Evolutionary conservation across 768 basidiomycete genomes (phyloP), one percentile per base, ranked within the genome.

Genomic region (Pleurotus platypus): DNA sequence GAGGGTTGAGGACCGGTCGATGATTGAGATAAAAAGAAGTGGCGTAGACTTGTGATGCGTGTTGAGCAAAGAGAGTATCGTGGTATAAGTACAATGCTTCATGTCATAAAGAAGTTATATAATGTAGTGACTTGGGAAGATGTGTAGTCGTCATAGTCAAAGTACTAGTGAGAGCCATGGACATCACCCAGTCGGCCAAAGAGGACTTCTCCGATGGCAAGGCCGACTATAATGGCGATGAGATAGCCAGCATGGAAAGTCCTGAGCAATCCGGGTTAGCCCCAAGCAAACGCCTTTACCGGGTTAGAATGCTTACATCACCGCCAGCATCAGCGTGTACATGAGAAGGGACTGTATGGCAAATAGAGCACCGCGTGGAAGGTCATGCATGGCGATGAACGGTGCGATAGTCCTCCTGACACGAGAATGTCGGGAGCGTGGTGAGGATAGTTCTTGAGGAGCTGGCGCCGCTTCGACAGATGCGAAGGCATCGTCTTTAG

Each of bases 171-270:
- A 27, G 13, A 47, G 50, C 18, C 62, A 51, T 40, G 65, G 62
- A 59, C 46, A 42, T 51, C 57, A 15, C 72, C 77, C 39, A 84
- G 70, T 57, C 87, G 75, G 7, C 87, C 87, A 62, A 91, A 89
- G 30, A 86, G 56, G 15, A 84, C 69, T 72, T 95, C 93, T 9
- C 92, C 94, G 15, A 89, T 67, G 7, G 84, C 87, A 27, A 88
- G 71, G 1, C 92, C 92, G 2, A 83, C 55, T 12, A 93, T 66
- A 59, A 94, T 82, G 9, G 86, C 77, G 35, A 94, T 80, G 56
- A 94, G 77, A 65, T 83, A 95, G 24, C 82, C 86, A 4, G 80
- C 86, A 62, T 93, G 85, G 72, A 89, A 94, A 5, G 89, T 89
- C 94, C 92, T 95, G 65, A 39, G 53, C 20, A 45, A 45, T 16